Percentiles rank a stretch among this genome's conserved stretches.
Evolutionary conservation across 768 basidiomycete species (phyloP).

Genomic region (Cantharellus cinnabarinus): DNA sequence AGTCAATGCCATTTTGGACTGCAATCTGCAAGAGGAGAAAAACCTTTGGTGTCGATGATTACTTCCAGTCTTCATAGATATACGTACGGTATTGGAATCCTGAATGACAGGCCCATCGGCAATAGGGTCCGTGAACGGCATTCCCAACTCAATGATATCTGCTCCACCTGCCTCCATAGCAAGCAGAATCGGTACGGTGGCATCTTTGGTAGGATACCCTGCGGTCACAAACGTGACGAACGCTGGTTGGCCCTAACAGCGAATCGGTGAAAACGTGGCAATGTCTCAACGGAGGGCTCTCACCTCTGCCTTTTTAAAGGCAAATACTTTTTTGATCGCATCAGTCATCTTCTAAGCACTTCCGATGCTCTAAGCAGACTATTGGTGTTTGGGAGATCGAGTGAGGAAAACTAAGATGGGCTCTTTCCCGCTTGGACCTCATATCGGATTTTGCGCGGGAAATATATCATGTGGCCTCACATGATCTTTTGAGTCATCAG

Average conservation of each 20-base stretch:
- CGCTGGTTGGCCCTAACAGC: conserved; percentile 31
- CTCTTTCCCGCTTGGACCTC: background rate
- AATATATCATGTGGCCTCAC: too few species aligned
- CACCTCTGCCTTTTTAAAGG: conserved; percentile 39
- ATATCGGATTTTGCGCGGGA: background rate
- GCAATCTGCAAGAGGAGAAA: conserved; percentile 38
- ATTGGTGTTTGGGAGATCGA: background rate
- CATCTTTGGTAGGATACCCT: conserved; percentile 60
- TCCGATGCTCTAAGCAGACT: background rate
- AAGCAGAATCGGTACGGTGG: conserved; percentile 73
- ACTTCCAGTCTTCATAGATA: background rate
- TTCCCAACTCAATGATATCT: conserved; percentile 86
- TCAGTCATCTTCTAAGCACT: conserved; percentile 30
- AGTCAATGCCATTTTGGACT: conserved; percentile 60
- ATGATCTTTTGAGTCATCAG: too few species aligned
- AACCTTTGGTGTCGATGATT: background rate
- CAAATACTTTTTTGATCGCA: conserved; percentile 46
- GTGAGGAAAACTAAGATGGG: background rate
- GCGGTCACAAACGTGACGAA: conserved; percentile 86
- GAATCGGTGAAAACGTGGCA: background rate
- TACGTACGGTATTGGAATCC: conserved; percentile 74
- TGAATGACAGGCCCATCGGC: conserved; percentile 92
- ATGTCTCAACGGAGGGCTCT: conserved; percentile 4
- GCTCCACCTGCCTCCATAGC: conserved; percentile 87
- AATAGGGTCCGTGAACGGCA: conserved; percentile 92